phyloP scores from a whole-genome alignment of 139 green algal species.

The Volvox reticuliferus region DNA sequence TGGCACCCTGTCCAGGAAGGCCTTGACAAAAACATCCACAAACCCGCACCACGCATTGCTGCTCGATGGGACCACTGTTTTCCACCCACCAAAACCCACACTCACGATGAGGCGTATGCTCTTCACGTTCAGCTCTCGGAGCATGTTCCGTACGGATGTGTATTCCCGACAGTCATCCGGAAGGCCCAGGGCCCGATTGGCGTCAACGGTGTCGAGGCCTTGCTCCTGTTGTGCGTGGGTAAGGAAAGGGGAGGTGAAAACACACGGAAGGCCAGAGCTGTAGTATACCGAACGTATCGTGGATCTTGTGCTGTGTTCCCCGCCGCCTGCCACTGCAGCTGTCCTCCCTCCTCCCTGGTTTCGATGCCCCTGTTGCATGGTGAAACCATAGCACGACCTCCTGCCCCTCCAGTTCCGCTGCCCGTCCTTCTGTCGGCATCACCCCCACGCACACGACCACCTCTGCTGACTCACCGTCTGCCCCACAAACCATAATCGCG shows the following conservation, averaged over 20 bases:
- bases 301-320: no score
- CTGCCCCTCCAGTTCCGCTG: no score
- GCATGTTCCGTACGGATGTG: constrained; percentile 90
- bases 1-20: no score
- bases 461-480: neutral
- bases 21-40: no score
- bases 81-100: neutral
- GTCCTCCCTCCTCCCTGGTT: neutral
- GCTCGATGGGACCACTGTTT: neutral
- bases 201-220: constrained; percentile 95
- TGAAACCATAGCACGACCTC: neutral
- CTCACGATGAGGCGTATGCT: constrained; percentile 87
- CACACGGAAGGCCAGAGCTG: no score
- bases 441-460: no score
- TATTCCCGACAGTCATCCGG: constrained; percentile 96
- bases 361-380: neutral
- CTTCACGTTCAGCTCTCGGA: constrained; percentile 83
- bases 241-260: no score
- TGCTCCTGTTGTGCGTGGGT: constrained; percentile 75
- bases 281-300: no score
- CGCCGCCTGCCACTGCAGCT: neutral
- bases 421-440: no score
- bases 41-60: no score
- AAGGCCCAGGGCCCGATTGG: constrained; percentile 92
- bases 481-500: neutral